Base-by-base conservation (phyloP, 352 stramenopile species). In the Phytophthora megakarya region DNA sequence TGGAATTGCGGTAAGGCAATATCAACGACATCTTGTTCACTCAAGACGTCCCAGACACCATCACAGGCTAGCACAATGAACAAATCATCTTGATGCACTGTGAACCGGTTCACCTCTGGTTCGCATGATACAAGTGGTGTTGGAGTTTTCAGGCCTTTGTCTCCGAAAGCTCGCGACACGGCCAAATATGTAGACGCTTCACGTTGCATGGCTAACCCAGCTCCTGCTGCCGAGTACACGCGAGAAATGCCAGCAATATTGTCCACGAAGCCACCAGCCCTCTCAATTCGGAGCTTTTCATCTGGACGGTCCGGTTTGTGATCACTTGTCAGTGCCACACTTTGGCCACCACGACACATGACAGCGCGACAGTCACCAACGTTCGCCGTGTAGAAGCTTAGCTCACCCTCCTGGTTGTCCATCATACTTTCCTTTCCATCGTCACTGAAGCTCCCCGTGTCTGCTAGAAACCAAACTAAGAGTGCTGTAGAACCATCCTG, bases 1-100 rank as follows among this genome's bases (percentile, higher is more conserved):
- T 67, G 30, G 25, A 80, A 77, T 30, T 82, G 67, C 32, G 50
- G 28, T 25, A 84, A 56, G 1, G 61, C 81, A 15, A 89, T 81
- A 39, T 74, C 65, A 22, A 88, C 73, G 0, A 61, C 83, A 13
- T 90, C 75, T 53, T 92, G 73, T 19, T 82, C 82, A 38, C 65
- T 87, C 59, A 92, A 43, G 0, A 84, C 77, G 62, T 89, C 73
- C 81, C 76, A 90, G 18, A 90, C 54, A 21, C 83, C 77, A 59
- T 90, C 81, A n/a, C 69, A 87, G 5, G 79, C 77, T 28, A 90
- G 25, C 15, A 92, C 52, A 11, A 92, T 35, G 49, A 90, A 87
- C 18, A 80, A 38, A 62, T 89, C 83, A 5, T 81, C 70, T 1
- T 56, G 7, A 16, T 73, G 54, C 2, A 92, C 55, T 16, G 51